Conservation (phyloP, 2,329 filamentous ascomycete species). For the Fusarium camptoceras region DNA sequence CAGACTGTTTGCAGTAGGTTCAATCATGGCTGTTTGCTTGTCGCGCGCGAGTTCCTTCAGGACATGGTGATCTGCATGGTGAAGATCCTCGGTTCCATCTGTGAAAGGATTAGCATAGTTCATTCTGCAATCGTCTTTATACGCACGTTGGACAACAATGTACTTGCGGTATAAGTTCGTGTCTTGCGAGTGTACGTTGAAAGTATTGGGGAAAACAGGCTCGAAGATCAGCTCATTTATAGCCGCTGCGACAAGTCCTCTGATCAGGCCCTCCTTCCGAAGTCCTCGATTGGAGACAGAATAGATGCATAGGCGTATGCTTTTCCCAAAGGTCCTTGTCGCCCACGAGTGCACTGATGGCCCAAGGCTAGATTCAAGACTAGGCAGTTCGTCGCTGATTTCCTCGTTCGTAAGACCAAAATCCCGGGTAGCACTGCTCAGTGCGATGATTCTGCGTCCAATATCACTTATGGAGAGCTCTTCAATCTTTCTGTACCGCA, state of each 20-base stretch:
- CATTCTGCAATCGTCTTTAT: accelerated
- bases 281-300: background rate
- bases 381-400: background rate
- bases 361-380: accelerated
- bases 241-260: background rate
- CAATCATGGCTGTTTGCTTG: background rate
- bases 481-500: background rate
- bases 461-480: background rate
- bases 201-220: background rate
- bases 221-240: conserved; percentile 2
- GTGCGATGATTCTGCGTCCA: background rate
- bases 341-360: background rate
- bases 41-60: background rate
- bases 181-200: background rate
- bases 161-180: background rate
- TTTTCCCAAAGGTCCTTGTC: background rate
- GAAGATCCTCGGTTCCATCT: background rate
- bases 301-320: background rate
- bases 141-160: background rate
- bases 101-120: accelerated
- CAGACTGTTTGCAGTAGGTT: background rate
- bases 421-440: background rate
- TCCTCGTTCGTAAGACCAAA: background rate
- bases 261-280: background rate
- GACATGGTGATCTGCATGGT: background rate